These are phyloP conservation scores for Acanthamoeba sp. DNA, from an alignment of 208 protist species.

Conservation along the genomic window DNA sequence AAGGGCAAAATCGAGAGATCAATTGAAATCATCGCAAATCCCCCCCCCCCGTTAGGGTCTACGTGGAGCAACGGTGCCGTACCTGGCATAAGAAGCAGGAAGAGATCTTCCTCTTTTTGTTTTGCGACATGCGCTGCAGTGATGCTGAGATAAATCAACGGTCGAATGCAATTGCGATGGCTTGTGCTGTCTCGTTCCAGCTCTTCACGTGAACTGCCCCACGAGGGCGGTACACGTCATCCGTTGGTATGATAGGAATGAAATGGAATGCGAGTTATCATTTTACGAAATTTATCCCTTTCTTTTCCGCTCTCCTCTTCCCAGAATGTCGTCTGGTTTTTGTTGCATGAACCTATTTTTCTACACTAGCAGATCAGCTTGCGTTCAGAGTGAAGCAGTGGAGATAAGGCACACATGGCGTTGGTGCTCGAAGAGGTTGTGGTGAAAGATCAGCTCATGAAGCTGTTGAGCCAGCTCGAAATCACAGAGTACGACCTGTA, in stretches of 20 bases:
- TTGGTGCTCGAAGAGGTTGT: conserved; percentile 16
- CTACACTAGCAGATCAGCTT: background rate
- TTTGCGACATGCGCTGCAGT: background rate
- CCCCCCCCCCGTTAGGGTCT: background rate
- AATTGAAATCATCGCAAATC: background rate
- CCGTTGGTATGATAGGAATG: background rate
- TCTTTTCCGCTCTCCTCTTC: background rate
- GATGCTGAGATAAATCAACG: background rate
- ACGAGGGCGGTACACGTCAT: background rate
- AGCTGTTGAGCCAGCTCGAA: background rate
- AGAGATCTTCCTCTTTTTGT: conserved; percentile 69
- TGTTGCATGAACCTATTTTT: background rate
- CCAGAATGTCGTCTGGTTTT: background rate
- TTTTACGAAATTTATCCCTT: background rate
- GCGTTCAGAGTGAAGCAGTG: background rate
- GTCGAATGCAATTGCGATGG: background rate
- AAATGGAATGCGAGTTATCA: background rate
- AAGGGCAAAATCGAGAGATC: background rate
- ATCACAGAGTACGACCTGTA: background rate
- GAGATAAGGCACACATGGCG: background rate
- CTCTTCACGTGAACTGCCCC: background rate
- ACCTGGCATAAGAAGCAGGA: conserved; percentile 63
- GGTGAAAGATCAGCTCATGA: conserved; percentile 28
- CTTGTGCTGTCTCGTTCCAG: background rate
- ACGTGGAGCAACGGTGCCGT: background rate